Conservation (phyloP, 1,139 yeast species). For the Suhomyces bokatorum region DNA sequence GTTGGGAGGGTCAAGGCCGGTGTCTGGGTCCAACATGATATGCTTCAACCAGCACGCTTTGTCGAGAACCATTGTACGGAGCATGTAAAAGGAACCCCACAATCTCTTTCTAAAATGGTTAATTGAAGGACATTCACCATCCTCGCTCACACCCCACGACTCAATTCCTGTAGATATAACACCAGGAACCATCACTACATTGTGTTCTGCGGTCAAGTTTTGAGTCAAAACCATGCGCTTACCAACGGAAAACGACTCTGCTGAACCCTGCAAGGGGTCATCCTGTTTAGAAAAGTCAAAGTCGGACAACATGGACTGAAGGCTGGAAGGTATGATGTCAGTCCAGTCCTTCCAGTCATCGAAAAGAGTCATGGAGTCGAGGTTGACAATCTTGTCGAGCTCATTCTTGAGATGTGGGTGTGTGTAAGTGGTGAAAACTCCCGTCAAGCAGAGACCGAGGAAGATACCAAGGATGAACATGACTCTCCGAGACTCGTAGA, state of each 20-base stretch:
- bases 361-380: slow-evolving; percentile 47
- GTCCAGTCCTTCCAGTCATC: slow-evolving; percentile 45
- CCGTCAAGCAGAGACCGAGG: slow-evolving; percentile 66
- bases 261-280: slow-evolving; percentile 50
- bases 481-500: slow-evolving; percentile 44
- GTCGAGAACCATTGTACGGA: slow-evolving; percentile 86
- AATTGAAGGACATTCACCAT: slow-evolving; percentile 75
- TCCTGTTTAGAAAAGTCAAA: slow-evolving; percentile 37
- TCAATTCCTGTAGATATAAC: slow-evolving; percentile 94
- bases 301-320: slow-evolving; percentile 62
- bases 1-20: slow-evolving; percentile 90
- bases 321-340: slow-evolving; percentile 63
- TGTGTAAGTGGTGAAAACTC: slow-evolving; percentile 56
- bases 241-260: slow-evolving; percentile 90
- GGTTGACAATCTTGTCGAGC: slow-evolving; percentile 56
- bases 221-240: slow-evolving; percentile 54
- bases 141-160: slow-evolving; percentile 76
- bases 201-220: slow-evolving; percentile 58
- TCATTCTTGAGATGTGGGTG: slow-evolving; percentile 43
- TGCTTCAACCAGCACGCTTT: slow-evolving; percentile 93
- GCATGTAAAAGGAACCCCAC: slow-evolving; percentile 98
- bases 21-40: slow-evolving; percentile 81
- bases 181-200: slow-evolving; percentile 93
- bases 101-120: slow-evolving; percentile 84
- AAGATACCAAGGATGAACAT: slow-evolving; percentile 60